Percentiles rank a stretch among this genome's conserved stretches.
Evolutionary conservation across 495 filamentous ascomycete genomes (phyloP).

Genomic region (Sporormia fimetaria): DNA sequence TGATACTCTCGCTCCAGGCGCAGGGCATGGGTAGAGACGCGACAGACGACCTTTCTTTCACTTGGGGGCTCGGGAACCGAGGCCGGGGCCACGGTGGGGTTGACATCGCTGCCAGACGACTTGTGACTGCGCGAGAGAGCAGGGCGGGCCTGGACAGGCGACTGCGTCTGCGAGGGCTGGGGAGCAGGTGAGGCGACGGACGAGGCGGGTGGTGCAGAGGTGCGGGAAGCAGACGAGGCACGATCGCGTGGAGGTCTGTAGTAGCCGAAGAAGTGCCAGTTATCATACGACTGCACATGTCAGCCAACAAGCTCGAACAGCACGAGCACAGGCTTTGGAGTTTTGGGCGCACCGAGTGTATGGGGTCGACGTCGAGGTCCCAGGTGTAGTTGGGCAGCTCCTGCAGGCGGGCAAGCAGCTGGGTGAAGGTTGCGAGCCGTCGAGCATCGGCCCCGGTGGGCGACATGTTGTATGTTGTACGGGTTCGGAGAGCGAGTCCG

Average conservation of each 20-base stretch:
- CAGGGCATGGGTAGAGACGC: slow-evolving; percentile 66
- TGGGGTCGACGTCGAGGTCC: slow-evolving; percentile 21
- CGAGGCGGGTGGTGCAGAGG: background rate
- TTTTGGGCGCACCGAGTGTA: slow-evolving; percentile 25
- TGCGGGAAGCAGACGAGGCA: slow-evolving; percentile 12
- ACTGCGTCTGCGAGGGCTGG: slow-evolving; percentile 5
- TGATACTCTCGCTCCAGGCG: slow-evolving; percentile 78
- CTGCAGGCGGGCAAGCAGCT: slow-evolving; percentile 19
- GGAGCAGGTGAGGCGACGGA: too few relatives aligned
- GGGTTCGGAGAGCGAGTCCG: too few relatives aligned
- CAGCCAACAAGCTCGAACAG: too few relatives aligned
- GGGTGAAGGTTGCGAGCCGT: slow-evolving; percentile 10
- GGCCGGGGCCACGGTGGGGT: background rate
- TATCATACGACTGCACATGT: slow-evolving; percentile 28
- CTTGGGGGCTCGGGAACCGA: slow-evolving; percentile 1
- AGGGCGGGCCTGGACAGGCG: slow-evolving; percentile 15
- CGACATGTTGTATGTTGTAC: slow-evolving; percentile 13
- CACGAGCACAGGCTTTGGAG: too few relatives aligned
- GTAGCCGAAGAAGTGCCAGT: slow-evolving; percentile 33
- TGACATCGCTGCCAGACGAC: slow-evolving; percentile 23
- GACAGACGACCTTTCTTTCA: slow-evolving; percentile 49
- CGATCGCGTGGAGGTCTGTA: slow-evolving; percentile 17
- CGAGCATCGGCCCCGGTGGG: background rate
- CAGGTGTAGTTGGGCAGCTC: slow-evolving; percentile 26
- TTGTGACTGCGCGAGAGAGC: slow-evolving; percentile 13